These are phyloP conservation scores for Kondoa subrosea DNA, from an alignment of 768 basidiomycete species.

Conservation along the genomic window DNA sequence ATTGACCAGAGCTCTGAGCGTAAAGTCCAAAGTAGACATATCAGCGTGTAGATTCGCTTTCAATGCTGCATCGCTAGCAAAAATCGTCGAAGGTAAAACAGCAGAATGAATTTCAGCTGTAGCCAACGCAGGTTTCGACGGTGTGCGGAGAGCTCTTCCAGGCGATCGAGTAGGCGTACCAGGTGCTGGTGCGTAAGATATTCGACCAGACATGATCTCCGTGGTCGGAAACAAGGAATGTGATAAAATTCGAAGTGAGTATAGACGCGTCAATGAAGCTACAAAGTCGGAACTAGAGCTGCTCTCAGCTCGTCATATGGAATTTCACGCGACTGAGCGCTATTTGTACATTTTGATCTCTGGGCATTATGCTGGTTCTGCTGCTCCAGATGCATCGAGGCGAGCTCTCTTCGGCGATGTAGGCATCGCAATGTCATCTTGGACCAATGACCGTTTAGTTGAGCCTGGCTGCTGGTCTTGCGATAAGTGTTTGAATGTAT, in stretches of 20 bases:
- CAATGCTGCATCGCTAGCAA: conserved; percentile 10
- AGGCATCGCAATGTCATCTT: too few relatives aligned
- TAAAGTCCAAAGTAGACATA: conserved; percentile 6
- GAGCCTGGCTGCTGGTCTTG: too few relatives aligned
- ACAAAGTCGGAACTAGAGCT: background rate
- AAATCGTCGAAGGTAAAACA: conserved; percentile 8
- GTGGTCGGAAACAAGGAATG: too few relatives aligned
- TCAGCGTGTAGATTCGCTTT: conserved; percentile 7
- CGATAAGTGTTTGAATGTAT: too few relatives aligned
- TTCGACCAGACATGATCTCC: background rate
- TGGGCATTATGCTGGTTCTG: too few relatives aligned
- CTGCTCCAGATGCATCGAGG: too few relatives aligned
- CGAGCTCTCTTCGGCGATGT: too few relatives aligned
- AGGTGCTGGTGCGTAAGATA: background rate
- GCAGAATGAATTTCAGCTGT: conserved; percentile 5
- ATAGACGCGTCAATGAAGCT: background rate
- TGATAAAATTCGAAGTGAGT: background rate
- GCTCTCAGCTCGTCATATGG: too few relatives aligned
- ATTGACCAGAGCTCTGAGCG: conserved; percentile 9
- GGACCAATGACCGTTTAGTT: too few relatives aligned
- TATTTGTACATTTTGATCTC: too few relatives aligned
- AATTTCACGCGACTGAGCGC: too few relatives aligned
- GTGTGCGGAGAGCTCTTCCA: conserved; percentile 2
- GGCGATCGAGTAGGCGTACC: conserved; percentile 4
- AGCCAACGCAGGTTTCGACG: conserved; percentile 4